Base-by-base conservation (phyloP, 306 rosid genomes). In the Fragaria iinumae region DNA sequence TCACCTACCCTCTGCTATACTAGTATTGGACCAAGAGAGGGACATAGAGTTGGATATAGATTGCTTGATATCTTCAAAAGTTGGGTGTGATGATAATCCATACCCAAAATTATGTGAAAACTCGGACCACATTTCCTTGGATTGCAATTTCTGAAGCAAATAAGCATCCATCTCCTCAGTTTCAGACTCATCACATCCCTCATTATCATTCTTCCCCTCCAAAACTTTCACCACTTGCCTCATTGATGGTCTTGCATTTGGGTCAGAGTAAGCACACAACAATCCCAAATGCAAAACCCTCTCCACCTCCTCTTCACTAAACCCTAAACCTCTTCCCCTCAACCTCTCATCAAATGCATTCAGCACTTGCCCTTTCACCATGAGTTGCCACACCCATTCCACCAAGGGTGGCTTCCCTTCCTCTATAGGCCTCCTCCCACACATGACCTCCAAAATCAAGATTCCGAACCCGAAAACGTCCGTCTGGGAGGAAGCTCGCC, bases 341-440 rank as follows among this genome's bases (percentile, higher is more conserved):
- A 94, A 1, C 45, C 90, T 84, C 63, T 83, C 85, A 69, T 94
- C 98, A 71, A 94, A 57, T 4, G 88, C 91, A 74, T 43, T 23
- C 17, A 66, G 27, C 50, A 92, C 6, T 29, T 89, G 62, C 55
- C 95, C 96, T 74, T 89, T 59, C 4, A 34, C 76, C 86, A 76
- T 89, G 47, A 88, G 60, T 64, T 73, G 63, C 90, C 96, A 86
- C 49, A 87, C 89, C 83, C 82, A 90, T 57, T 94, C 91, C 38
- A 85, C 87, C 82, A 92, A 79, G 8, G 83, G 81, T 36, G 82
- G 79, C 78, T 84, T 94, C 39, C 95, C 93, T 77, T 84, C 91
- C 78, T 89, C 97, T 47, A 90, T 48, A 36, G 98, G 98, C 47
- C 96, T 88, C 78, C 95, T 88, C 67, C 98, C 98, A 79, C 97